phyloP scores from a whole-genome alignment of 106 monocot species.

The Acanthochlamys bracteata region DNA sequence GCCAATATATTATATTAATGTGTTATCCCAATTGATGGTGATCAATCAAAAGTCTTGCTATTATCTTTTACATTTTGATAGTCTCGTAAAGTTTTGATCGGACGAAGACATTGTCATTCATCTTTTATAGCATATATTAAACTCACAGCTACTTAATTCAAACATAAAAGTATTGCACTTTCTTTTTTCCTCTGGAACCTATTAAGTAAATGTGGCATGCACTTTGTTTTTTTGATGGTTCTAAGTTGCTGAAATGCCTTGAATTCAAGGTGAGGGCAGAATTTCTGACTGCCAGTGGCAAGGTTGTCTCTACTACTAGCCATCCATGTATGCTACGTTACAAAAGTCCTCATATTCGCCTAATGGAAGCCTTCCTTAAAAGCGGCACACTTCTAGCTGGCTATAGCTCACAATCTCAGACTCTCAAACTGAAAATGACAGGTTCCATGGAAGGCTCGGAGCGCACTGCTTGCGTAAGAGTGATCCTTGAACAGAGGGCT shows the following conservation, averaged over 20 bases:
- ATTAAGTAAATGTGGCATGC: background rate
- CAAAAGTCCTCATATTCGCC: slow-evolving; percentile 35
- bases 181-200: too few relatives aligned
- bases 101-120: too few relatives aligned
- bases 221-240: background rate
- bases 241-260: background rate
- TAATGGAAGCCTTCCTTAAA: slow-evolving; percentile 21
- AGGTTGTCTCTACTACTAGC: slow-evolving; percentile 16
- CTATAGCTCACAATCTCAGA: slow-evolving; percentile 30
- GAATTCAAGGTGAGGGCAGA: slow-evolving; percentile 29
- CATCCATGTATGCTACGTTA: slow-evolving; percentile 37
- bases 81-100: too few relatives aligned
- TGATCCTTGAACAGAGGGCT: slow-evolving; percentile 27
- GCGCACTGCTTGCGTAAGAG: slow-evolving; percentile 17
- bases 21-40: too few relatives aligned
- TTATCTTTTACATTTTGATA: too few relatives aligned
- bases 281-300: slow-evolving; percentile 18
- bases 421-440: slow-evolving; percentile 24
- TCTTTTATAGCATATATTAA: too few relatives aligned
- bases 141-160: too few relatives aligned
- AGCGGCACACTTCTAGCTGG: slow-evolving; percentile 22
- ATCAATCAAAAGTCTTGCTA: too few relatives aligned
- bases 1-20: too few relatives aligned
- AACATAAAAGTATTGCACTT: too few relatives aligned
- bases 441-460: slow-evolving; percentile 15